Base-by-base conservation (phyloP, 2,329 filamentous ascomycete genomes). In the Pseudogymnoascus sp. region DNA sequence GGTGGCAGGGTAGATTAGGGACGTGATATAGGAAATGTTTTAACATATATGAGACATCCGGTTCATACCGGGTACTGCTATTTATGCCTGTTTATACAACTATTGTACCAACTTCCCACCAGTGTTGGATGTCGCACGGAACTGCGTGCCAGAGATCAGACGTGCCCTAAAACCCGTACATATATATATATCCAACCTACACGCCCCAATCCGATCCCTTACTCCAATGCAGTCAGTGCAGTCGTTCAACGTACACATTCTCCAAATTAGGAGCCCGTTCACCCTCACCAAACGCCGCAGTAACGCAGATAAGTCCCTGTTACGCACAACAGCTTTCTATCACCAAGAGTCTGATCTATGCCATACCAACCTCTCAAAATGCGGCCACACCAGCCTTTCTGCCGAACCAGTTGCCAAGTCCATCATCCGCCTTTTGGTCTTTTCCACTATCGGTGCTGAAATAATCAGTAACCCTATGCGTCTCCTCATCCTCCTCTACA, bases 361-460 rank as follows among this genome's bases (percentile, higher is more conserved):
- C 12, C 5, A n/a, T n/a, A n/a, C n/a, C n/a, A 12, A 0, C 14
- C 4, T 25, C n/a, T 66, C 60, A 72, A 61, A 73, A 72, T 5
- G 68, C 63, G 37, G 70, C 68, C 8, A 65, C 64, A 1, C 65
- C 67, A 25, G 71, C 68, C 39, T 66, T 63, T 22, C 61, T 67
- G 53, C 93, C 92, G 75, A 91, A 97, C 92, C 92, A 97, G 25
- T 82, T 80, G 1, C 83, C 85, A 61, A 96, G 74, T 73, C 95
- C 90, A 71, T 75, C 73, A 65, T 74, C 67, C 62, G 71, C 66
- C 41, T 66, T 67, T 71, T 37, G 59, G 65, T 74, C 67, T 58
- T 69, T 66, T 61, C 62, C 64, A 38, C 57, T 18, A 18, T 37
- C 20, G 18, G 68, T 64, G 60, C 68, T 70, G 20, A 96, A 90